phyloP scores from a whole-genome alignment of 441 rosid genomes.

The Macaranga tanarius region DNA sequence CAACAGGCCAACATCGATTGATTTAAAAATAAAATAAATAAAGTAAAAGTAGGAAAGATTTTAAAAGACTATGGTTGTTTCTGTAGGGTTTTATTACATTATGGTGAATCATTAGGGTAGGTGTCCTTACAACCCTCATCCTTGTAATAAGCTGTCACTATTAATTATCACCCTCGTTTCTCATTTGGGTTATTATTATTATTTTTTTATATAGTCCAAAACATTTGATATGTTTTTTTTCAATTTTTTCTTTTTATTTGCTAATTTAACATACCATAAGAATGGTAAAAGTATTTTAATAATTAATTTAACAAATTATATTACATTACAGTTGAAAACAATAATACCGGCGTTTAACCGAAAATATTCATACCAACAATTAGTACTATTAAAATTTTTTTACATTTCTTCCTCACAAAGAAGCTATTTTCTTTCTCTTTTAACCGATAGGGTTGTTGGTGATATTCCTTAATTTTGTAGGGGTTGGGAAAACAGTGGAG shows the following conservation, averaged over 20 bases:
- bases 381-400: too few relatives aligned
- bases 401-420: background rate
- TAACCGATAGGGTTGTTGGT: slow-evolving; percentile 11
- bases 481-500: slow-evolving; percentile 13
- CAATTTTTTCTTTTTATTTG: too few relatives aligned
- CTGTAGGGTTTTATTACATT: slow-evolving; percentile 20
- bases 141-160: background rate
- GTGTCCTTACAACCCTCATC: slow-evolving; percentile 21
- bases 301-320: too few relatives aligned
- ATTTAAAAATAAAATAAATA: too few relatives aligned
- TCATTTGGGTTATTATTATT: background rate
- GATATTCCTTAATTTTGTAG: slow-evolving; percentile 1
- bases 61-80: slow-evolving; percentile 18
- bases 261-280: too few relatives aligned
- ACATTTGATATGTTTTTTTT: too few relatives aligned
- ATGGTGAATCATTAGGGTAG: slow-evolving; percentile 36
- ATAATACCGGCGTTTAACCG: too few relatives aligned
- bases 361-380: too few relatives aligned
- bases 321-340: too few relatives aligned
- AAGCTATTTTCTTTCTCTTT: slow-evolving; percentile 2
- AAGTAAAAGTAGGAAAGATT: slow-evolving; percentile 10
- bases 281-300: too few relatives aligned
- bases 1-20: background rate
- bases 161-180: slow-evolving; percentile 16
- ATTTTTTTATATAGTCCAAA: background rate